These are phyloP conservation scores for Backusella tuberculispora DNA, from an alignment of 192 early-diverging fungal species.

Conservation along the genomic window DNA sequence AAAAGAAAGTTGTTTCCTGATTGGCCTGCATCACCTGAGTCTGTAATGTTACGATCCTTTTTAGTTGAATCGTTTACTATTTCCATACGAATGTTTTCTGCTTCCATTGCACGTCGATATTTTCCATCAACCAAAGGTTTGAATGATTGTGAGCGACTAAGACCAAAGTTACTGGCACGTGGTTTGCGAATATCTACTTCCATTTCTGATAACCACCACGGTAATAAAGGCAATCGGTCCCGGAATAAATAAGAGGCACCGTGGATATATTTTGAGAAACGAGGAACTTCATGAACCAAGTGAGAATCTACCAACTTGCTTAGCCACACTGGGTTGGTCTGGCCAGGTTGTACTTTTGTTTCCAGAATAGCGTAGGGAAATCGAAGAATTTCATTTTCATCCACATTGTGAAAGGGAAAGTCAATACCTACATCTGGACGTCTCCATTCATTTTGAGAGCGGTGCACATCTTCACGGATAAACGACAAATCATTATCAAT, in stretches of 20 bases:
- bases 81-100: conserved; percentile 34
- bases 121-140: conserved; percentile 43
- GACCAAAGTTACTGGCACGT: conserved; percentile 35
- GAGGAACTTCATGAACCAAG: conserved; percentile 51
- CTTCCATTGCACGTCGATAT: conserved; percentile 38
- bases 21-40: not conserved
- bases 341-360: conserved; percentile 34
- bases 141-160: conserved; percentile 40
- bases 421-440: conserved; percentile 43
- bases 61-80: conserved; percentile 43
- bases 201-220: conserved; percentile 60
- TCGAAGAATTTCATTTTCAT: conserved; percentile 34
- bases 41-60: not conserved
- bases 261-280: conserved; percentile 55
- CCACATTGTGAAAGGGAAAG: conserved; percentile 44
- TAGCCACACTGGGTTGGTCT: conserved; percentile 29
- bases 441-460: conserved; percentile 61
- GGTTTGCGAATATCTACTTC: conserved; percentile 57
- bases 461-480: conserved; percentile 87
- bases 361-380: conserved; percentile 46
- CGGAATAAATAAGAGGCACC: conserved; percentile 49
- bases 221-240: conserved; percentile 47
- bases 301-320: conserved; percentile 45
- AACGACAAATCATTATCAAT: conserved; percentile 94
- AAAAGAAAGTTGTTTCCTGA: not conserved